Evolutionary conservation across 352 stramenopile species (phyloP), one percentile per base, ranked within the genome.

Genomic region (Phytophthora vignae): DNA sequence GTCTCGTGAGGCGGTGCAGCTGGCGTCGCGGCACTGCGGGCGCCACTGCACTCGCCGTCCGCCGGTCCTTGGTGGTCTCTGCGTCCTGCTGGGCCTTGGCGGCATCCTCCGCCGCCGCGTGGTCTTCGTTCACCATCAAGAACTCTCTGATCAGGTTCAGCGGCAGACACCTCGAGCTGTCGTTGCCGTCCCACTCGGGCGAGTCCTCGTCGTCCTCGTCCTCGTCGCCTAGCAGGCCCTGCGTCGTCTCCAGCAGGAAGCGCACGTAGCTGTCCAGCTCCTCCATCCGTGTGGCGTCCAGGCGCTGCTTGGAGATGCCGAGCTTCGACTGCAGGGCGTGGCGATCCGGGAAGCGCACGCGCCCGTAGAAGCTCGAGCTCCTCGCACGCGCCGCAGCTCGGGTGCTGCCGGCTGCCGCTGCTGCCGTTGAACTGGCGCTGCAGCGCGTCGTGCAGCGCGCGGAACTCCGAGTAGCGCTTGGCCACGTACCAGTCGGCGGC

Each of bases 381-480:
- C 3, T 72, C 62, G 59, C 86, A 94, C 14, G 83, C 73, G 21
- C 63, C 40, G 65, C 86, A 92, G 17, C 40, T 59, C 14, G 36
- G 1, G 44, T 79, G 68, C 25, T 31, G 8, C 25, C 73, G 64
- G n/a, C n/a, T n/a, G 49, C 56, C 64, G 52, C 70, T 40, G 25
- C 48, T 64, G 42, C 49, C 38, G 19, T 27, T 53, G 25, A 90
- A 84, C 31, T 77, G 67, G 2, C 46, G 59, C 31, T 69, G 70
- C 19, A 94, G 73, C 40, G 68, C 64, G 15, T 73, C 71, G 60
- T 92, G 72, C 42, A 93, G 72, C 42, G 73, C 74, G 31, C 86
- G 86, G 65, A 94, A 94, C 71, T 92, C 86, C 21, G 84, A 92
- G 73, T 90, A 94, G 48, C 86, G 86, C 42, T 87, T 83, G 68